Evolutionary conservation across 179 eudicot species (phyloP), one percentile per base, ranked within the genome.

Genomic region (Camellia oleifera): DNA sequence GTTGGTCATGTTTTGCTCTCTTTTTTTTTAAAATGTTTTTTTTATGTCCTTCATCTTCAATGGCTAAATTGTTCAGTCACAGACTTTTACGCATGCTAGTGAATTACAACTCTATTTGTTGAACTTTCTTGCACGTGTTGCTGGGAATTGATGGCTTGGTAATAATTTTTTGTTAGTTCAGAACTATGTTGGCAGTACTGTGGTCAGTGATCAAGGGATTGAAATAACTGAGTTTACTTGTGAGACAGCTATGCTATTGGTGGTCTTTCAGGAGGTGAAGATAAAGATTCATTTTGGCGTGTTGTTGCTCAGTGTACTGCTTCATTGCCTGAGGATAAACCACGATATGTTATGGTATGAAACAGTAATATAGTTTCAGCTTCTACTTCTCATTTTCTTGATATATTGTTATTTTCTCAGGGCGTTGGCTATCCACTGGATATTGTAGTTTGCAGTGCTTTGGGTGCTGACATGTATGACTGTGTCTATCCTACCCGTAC

Each of bases 261-360:
- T 87, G 98, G 97, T 88, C 97, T 94, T 86, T 83, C 98, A 83
- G 97, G 98, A 62, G 97, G 98, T 77, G 97, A 95, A 90, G 97
- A 93, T 85, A 95, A 95, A 88, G 97, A 95, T 85, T 93, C 95
- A 74, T 93, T 93, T 85, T 95, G 98, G 97, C 92, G 97, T 11
- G 91, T 95, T 80, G 97, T 94, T 81, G 97, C 98, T 66, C 98
- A 94, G 86, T 94, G 97, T 83, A 92, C 97, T 77, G 97, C 95
- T 84, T 87, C 93, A 68, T 69, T 95, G 72, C 97, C 98, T 74
- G 97, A 95, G 81, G 90, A 93, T 86, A 92, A 93, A 82, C 97
- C 97, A 66, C 88, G 94, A 82, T 93, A 95, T 86, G 97, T 95
- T 77, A 95, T 95, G 98, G 98, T 92, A 90, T 12, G n/a, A 10